These are phyloP conservation scores for Pulicaria dysenterica DNA, from an alignment of 129 eudicot species.

Conservation along the genomic window DNA sequence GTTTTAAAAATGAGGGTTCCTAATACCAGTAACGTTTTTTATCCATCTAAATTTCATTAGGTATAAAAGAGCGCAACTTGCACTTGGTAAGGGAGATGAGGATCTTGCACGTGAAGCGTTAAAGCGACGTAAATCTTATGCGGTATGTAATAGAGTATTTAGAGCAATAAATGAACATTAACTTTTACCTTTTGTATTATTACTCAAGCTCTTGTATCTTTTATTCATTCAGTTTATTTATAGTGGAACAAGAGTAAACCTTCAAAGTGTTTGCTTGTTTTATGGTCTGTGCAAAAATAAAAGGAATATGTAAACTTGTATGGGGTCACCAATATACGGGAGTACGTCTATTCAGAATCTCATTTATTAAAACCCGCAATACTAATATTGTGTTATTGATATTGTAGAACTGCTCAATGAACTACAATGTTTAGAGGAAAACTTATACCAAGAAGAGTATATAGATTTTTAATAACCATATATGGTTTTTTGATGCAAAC, in stretches of 20 bases:
- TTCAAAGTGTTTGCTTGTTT: too few relatives aligned
- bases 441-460: neutral
- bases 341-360: neutral
- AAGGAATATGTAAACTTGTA: too few relatives aligned
- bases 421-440: neutral
- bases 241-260: too few relatives aligned
- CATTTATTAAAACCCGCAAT: neutral
- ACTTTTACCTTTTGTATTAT: neutral
- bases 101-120: slow-evolving; percentile 99
- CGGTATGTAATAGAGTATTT: slow-evolving; percentile 46
- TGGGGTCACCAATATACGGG: neutral
- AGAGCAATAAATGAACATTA: neutral
- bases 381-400: neutral
- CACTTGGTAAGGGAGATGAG: slow-evolving; percentile 95
- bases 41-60: slow-evolving; percentile 34
- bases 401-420: neutral
- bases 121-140: slow-evolving; percentile 92
- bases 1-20: neutral
- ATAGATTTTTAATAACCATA: too few relatives aligned
- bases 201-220: neutral
- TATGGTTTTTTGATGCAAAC: neutral
- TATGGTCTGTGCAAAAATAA: too few relatives aligned
- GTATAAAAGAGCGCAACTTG: slow-evolving; percentile 94
- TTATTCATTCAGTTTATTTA: neutral
- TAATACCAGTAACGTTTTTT: neutral